Conservation (phyloP, 306 rosid species). For the Cicer pinnatifidum region DNA sequence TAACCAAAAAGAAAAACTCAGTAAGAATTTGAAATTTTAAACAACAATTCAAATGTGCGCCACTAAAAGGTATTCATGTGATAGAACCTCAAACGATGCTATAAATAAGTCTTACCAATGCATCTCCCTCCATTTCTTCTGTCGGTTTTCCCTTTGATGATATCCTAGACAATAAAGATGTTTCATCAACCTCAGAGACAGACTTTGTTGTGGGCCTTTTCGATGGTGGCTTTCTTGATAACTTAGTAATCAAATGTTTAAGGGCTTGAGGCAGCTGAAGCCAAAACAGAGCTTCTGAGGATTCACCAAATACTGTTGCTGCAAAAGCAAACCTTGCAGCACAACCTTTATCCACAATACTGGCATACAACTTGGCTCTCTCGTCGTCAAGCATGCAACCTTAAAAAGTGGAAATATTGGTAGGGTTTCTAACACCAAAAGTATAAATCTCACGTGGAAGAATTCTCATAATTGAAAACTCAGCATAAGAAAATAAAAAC, state of each 20-base stretch:
- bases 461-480: slow-evolving; percentile 42
- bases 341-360: slow-evolving; percentile 79
- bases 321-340: slow-evolving; percentile 86
- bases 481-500: slow-evolving; percentile 52
- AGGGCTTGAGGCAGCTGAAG: slow-evolving; percentile 84
- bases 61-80: slow-evolving; percentile 21
- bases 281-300: slow-evolving; percentile 95
- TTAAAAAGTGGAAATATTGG: slow-evolving; percentile 49
- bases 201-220: slow-evolving; percentile 50
- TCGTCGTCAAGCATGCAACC: slow-evolving; percentile 92
- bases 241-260: slow-evolving; percentile 72
- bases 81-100: slow-evolving; percentile 30
- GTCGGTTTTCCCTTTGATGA: slow-evolving; percentile 77
- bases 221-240: slow-evolving; percentile 62
- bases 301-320: slow-evolving; percentile 91
- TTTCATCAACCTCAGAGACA: slow-evolving; percentile 63
- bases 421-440: slow-evolving; percentile 41
- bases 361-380: slow-evolving; percentile 89
- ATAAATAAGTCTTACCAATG: slow-evolving; percentile 52
- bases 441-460: slow-evolving; percentile 33
- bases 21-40: slow-evolving; percentile 39
- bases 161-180: slow-evolving; percentile 73
- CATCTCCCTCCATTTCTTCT: slow-evolving; percentile 61
- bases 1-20: slow-evolving; percentile 46
- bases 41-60: slow-evolving; percentile 37